Percentiles rank a stretch among this genome's conserved stretches.
Evolutionary conservation across 192 early-diverging fungal species (phyloP).

Genomic region (Spizellomyces sp.): DNA sequence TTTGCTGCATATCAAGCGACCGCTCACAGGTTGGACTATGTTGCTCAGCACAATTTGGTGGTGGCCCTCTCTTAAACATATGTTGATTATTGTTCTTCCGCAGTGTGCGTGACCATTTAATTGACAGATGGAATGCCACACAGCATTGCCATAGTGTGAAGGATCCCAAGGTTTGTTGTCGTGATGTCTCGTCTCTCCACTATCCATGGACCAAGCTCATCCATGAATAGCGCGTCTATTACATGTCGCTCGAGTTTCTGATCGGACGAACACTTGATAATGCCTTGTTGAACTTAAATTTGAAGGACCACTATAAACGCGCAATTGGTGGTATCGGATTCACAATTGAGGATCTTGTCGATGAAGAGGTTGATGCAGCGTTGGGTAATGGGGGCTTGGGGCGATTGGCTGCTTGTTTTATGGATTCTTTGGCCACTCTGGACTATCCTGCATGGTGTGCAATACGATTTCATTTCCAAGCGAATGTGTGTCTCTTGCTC

Average conservation of each 20-base stretch:
- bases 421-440: slow-evolving; percentile 91
- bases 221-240: slow-evolving; percentile 75
- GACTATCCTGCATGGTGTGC: slow-evolving; percentile 91
- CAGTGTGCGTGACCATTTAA: slow-evolving; percentile 87
- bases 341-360: slow-evolving; percentile 87
- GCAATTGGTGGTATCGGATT: slow-evolving; percentile 83
- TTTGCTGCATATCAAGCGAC: slow-evolving; percentile 91
- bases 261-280: slow-evolving; percentile 97
- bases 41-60: neutral
- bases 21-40: slow-evolving; percentile 67
- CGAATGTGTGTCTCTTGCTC: neutral
- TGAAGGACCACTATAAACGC: slow-evolving; percentile 78
- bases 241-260: slow-evolving; percentile 97
- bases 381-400: slow-evolving; percentile 97
- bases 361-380: slow-evolving; percentile 94
- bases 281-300: slow-evolving; percentile 82
- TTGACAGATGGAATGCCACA: slow-evolving; percentile 93
- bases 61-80: neutral
- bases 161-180: slow-evolving; percentile 66
- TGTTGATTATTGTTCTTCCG: slow-evolving; percentile 5
- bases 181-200: neutral
- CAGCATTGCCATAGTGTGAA: slow-evolving; percentile 80
- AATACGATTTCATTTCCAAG: neutral
- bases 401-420: slow-evolving; percentile 96
- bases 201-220: neutral